Percentiles rank a stretch among this genome's conserved stretches.
Evolutionary conservation across 768 basidiomycete genomes (phyloP).

Genomic region (Kwoniella bestiolae): DNA sequence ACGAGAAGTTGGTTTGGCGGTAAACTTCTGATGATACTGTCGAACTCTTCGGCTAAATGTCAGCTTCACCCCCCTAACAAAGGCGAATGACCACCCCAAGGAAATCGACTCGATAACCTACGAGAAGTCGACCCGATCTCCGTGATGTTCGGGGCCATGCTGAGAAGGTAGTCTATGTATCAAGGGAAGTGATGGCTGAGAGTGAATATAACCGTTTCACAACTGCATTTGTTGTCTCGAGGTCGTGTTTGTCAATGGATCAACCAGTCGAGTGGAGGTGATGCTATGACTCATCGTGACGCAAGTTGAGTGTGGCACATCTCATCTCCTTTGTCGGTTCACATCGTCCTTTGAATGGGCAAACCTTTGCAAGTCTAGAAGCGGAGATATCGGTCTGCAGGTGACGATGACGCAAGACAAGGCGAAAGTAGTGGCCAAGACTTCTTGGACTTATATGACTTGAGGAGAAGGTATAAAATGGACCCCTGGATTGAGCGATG

Average conservation of each 20-base stretch:
- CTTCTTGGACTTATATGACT: too few species aligned
- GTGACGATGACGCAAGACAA: too few species aligned
- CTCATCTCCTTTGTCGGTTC: background rate
- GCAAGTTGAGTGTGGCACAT: background rate
- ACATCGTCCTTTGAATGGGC: background rate
- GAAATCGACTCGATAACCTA: constrained; percentile 16
- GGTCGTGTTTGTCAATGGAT: background rate
- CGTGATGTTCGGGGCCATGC: constrained; percentile 45
- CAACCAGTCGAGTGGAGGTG: too few species aligned
- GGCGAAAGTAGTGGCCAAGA: too few species aligned
- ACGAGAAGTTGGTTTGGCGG: constrained; percentile 49
- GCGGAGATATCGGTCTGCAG: too few species aligned
- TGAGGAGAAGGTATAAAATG: too few species aligned
- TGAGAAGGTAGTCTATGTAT: constrained; percentile 1
- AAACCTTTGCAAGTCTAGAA: too few species aligned
- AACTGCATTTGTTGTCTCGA: background rate
- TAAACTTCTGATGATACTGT: constrained; percentile 43
- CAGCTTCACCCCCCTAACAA: too few species aligned
- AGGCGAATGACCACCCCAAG: too few species aligned
- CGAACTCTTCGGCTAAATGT: constrained; percentile 46
- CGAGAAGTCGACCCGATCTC: constrained; percentile 42
- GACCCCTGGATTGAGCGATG: too few species aligned
- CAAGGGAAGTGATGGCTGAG: background rate
- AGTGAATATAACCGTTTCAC: too few species aligned
- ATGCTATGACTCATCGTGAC: background rate